Percentiles rank a stretch among this genome's conserved stretches.
Evolutionary conservation across 1,284 basidiomycete genomes (phyloP).

Genomic region (Cryptococcus sp.): DNA sequence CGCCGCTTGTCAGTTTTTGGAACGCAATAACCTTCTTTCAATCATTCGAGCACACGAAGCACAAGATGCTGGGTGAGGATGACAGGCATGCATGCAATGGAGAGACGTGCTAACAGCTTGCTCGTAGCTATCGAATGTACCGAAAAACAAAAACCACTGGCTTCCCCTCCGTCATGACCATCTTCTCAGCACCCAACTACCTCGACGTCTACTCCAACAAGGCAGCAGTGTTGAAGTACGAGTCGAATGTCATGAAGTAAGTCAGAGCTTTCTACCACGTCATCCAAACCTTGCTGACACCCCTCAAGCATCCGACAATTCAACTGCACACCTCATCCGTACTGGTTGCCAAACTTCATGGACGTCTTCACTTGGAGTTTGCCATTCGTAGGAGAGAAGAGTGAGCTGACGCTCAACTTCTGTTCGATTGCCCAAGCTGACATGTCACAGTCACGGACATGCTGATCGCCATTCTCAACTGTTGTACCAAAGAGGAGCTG

Average conservation of each 20-base stretch:
- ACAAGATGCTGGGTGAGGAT: conserved; percentile 85
- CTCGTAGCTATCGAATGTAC: conserved; percentile 85
- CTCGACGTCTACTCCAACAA: conserved; percentile 97
- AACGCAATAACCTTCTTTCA: conserved; percentile 89
- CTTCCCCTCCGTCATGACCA: conserved; percentile 91
- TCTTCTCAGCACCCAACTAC: conserved; percentile 94
- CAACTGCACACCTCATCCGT: conserved; percentile 93
- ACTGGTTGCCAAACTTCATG: conserved; percentile 98
- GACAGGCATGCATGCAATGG: no score
- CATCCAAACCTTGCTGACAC: conserved; percentile 6
- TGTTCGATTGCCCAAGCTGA: conserved; percentile 4
- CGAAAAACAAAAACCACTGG: conserved; percentile 92
- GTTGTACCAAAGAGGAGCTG: conserved; percentile 90
- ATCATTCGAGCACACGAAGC: conserved; percentile 95
- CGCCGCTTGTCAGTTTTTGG: conserved; percentile 89
- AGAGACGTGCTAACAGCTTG: conserved; percentile 9
- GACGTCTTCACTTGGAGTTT: conserved; percentile 99
- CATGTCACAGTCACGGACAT: conserved; percentile 80
- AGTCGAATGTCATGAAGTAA: conserved; percentile 89
- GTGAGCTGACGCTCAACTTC: conserved; percentile 55
- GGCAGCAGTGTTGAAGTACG: conserved; percentile 93
- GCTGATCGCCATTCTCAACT: conserved; percentile 91
- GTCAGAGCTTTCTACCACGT: conserved; percentile 3
- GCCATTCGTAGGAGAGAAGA: conserved; percentile 97
- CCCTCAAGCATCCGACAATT: conserved; percentile 66